Evolutionary conservation across 345 rosid species (phyloP), one percentile per base, ranked within the genome.

Genomic region (Bruguiera parviflora): DNA sequence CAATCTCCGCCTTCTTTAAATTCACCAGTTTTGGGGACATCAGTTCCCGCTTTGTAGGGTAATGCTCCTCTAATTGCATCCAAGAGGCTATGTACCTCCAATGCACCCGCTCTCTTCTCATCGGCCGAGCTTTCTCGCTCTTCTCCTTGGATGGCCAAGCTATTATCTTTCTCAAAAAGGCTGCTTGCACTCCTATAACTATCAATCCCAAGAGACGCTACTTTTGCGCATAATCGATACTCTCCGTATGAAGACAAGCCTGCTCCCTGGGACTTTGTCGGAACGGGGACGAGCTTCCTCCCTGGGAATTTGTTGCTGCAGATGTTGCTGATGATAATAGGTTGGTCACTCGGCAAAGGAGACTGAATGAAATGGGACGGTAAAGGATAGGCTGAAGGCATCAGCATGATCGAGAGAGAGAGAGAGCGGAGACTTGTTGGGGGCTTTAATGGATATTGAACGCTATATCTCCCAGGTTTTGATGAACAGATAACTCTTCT

Each of bases 1-100:
- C 73, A 65, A 37, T 10, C 31, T 53, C 70, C 31, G 31, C 59
- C 65, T 43, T 78, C 71, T 67, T 68, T 68, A 33, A 33, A 33
- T 53, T 39, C 63, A n/a, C 78, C 52, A 63, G 33, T 59, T 28
- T 53, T 49, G 73, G 79, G 77, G 53, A 82, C 58, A 51, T 70
- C 81, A 21, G 0, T 39, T 37, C 57, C 67, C 35, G 62, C 77
- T 51, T 70, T 28, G 0, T 13, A 28, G 61, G 83, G 82, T 62
- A 77, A 25, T 61, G 68, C 73, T 71, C 35, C 37, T 33, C 37
- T 77, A 28, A 75, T 65, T 24, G 64, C 68, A 61, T 72, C 71
- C 18, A 63, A 65, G 33, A 74, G 43, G 66, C 64, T 64, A 24
- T 22, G 63, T 16, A 81, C 72, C 22, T 49, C 75, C 3, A 49